Evolutionary conservation across 2,329 filamentous ascomycete genomes (phyloP), one percentile per base, ranked within the genome.

Genomic region (Arthrinium phaeospermum): DNA sequence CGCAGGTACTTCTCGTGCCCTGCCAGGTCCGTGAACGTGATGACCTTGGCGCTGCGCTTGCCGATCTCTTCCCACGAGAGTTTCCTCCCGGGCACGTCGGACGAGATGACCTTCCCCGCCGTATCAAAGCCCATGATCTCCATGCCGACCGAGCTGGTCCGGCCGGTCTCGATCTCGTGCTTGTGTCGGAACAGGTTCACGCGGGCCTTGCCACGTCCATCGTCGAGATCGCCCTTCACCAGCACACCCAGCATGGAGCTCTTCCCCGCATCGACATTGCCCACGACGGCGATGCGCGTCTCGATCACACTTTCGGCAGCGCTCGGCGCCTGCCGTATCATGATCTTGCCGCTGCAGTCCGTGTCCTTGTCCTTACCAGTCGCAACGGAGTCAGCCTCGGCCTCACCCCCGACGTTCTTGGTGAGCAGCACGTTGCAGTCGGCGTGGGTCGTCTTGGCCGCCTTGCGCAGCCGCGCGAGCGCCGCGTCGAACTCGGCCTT

Each of bases 121-220:
- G 93, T 94, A 82, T 98, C 95, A 77, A 98, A 99, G 1, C 96
- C 96, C 92, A 98, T 95, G 74, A 98, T 98, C 82, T 99, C 96
- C 95, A 98, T 97, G 57, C 96, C 96, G 0, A 99, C 96, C 0
- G 95, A 98, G 80, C 94, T 98, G 13, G 96, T 99, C 75, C 96
- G 90, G 1, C 96, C 96, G 67, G 94, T 96, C 83, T 99, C 96
- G 53, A 98, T 93, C 83, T 99, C 96, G 79, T 99, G 96, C 83
- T 99, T 98, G 83, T 99, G 96, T 22, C 96, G 91, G 84, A 99
- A 99, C 16, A 99, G 90, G 76, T 98, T 98, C 70, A 99, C 94
- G 74, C 96, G 92, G 67, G 96, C 96, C 82, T 94, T 96, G 16
- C 96, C 96, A 79, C 96, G 90, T 22, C 96, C 96, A 83, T 99